Evolutionary conservation across 1,139 yeast species (phyloP).

Genomic region (Suhomyces maxii): DNA sequence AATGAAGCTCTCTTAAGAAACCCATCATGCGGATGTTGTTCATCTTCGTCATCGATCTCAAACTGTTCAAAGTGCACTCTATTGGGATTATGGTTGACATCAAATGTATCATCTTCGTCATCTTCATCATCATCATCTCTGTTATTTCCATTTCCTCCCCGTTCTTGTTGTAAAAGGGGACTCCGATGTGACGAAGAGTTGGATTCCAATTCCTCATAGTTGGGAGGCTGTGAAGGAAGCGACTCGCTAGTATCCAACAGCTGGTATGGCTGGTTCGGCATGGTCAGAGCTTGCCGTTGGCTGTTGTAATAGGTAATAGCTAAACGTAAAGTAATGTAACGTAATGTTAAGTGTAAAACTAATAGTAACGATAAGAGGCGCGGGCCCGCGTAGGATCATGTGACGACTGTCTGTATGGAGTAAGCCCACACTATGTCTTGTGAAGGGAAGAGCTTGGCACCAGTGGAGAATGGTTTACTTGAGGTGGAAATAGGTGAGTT

Average conservation of each 20-base stretch:
- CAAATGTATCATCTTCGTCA: conserved; percentile 7
- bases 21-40: conserved; percentile 20
- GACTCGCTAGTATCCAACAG: conserved; percentile 1
- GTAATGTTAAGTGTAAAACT: too few relatives aligned
- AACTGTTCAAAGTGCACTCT: conserved; percentile 31
- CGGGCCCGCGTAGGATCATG: not conserved
- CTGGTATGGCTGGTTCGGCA: conserved; percentile 3
- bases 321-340: too few relatives aligned
- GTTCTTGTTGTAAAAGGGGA: conserved; percentile 1
- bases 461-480: too few relatives aligned
- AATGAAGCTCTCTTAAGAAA: conserved; percentile 31
- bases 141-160: conserved; percentile 1
- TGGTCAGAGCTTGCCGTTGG: not conserved
- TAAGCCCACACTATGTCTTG: too few relatives aligned
- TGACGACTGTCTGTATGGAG: not conserved
- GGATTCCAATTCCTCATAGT: conserved; percentile 25
- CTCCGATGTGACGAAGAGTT: not conserved
- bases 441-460: too few relatives aligned
- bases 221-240: conserved; percentile 33
- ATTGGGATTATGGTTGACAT: conserved; percentile 7
- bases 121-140: conserved; percentile 10
- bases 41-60: conserved; percentile 32
- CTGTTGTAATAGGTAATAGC: not conserved
- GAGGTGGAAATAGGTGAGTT: too few relatives aligned
- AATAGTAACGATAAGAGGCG: conserved; percentile 3